These are phyloP conservation scores for Rasamsonia emersonii DNA, from an alignment of 2,329 filamentous ascomycete genomes.

Conservation along the genomic window DNA sequence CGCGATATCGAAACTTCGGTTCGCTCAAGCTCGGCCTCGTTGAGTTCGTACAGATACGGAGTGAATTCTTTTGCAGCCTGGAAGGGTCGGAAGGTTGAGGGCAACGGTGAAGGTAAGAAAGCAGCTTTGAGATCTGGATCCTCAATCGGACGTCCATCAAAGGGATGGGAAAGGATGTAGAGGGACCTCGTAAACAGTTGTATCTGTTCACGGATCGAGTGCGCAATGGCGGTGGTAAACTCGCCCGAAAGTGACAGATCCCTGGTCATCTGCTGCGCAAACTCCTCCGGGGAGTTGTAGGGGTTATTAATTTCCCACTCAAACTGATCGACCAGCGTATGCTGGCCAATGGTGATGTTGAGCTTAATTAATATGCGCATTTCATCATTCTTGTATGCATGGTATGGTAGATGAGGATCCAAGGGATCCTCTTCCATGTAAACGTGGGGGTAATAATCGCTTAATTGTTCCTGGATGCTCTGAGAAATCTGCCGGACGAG, in stretches of 20 bases:
- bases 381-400: slow-evolving; percentile 95
- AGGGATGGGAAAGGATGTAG: slow-evolving; percentile 87
- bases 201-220: slow-evolving; percentile 92
- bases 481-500: slow-evolving; percentile 57
- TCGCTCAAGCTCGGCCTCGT: slow-evolving; percentile 77
- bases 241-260: slow-evolving; percentile 89
- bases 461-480: slow-evolving; percentile 76
- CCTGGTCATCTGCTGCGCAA: slow-evolving; percentile 77
- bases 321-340: slow-evolving; percentile 92
- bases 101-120: slow-evolving; percentile 77
- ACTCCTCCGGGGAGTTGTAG: slow-evolving; percentile 87
- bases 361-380: slow-evolving; percentile 95
- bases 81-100: slow-evolving; percentile 76
- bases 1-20: slow-evolving; percentile 89
- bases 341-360: slow-evolving; percentile 93
- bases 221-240: slow-evolving; percentile 94
- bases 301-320: slow-evolving; percentile 99
- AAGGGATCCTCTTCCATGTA: slow-evolving; percentile 83
- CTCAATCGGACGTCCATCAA: slow-evolving; percentile 87
- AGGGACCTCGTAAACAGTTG: slow-evolving; percentile 91
- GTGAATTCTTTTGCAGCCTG: slow-evolving; percentile 91
- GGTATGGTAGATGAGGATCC: slow-evolving; percentile 82
- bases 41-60: slow-evolving; percentile 89
- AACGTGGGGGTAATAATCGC: slow-evolving; percentile 87
- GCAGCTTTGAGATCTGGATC: slow-evolving; percentile 80